Evolutionary conservation across 2,329 filamentous ascomycete genomes (phyloP), one percentile per base, ranked within the genome.

Genomic region (Arthrobotrys pseudoclavata): DNA sequence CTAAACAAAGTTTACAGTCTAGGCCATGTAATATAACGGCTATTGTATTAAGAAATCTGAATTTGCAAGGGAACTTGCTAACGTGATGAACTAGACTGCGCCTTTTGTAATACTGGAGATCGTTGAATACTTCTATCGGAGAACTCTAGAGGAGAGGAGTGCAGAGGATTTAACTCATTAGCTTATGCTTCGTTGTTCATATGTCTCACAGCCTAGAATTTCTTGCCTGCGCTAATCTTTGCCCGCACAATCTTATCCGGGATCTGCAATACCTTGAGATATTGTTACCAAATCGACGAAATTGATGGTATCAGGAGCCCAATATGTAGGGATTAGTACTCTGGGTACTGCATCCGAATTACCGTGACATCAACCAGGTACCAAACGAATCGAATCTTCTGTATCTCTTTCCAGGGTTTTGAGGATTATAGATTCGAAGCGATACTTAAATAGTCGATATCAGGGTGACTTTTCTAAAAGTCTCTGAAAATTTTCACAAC

Each of bases 191-290:
- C 2, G 34, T 31, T 12, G 37, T 37, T 47, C 24, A 60, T 37
- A 15, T 76, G 55, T 76, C 71, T 76, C 47, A 69, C 71, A 76
- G 71, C 71, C 71, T 76, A 76, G 55, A 57, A 55, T 40, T 29
- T 20, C 34, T 62, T 45, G 20, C 13, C 37, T 15, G 37, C 55
- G 6, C 22, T 40, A 53, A 24, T 31, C 12, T 42, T 70, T 66
- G 22, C 66, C 60, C 37, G 50, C 22, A 50, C 37, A 24, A 31
- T 66, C 40, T 53, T 66, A 67, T 76, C 60, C 48, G 20, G 47
- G 71, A 76, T 76, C 64, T 31, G 13, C 31, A 13, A 0, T 50
- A 50, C 18, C 34, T 57, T 10, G 10, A 64, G 52, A 15, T 62
- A 15, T 55, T 47, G n/a, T 45, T 29, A 64, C 55, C 57, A 45